Percentiles rank a stretch among this genome's conserved stretches.
Evolutionary conservation across 345 rosid genomes (phyloP).

Genomic region (Eucalyptus globulus): DNA sequence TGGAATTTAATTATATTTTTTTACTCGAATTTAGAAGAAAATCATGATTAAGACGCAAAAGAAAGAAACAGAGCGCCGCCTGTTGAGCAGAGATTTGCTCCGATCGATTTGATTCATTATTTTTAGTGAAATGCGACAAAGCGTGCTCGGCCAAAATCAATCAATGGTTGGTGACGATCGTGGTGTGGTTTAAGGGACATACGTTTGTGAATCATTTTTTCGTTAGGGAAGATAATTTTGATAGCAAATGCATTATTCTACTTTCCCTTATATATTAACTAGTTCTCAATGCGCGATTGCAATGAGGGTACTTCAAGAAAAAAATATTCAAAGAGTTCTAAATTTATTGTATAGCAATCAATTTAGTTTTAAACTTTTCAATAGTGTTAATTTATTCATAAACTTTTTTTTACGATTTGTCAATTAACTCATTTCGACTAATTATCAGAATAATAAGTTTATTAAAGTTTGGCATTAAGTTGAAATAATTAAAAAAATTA

Average conservation of each 20-base stretch:
- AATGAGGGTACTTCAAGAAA: not conserved
- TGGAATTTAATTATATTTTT: not conserved
- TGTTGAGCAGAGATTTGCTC: not conserved
- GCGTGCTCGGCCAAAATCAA: not conserved
- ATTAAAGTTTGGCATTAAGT: too few species aligned
- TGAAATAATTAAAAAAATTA: too few species aligned
- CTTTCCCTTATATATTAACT: not conserved
- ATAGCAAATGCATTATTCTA: not conserved
- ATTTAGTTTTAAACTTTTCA: too few species aligned
- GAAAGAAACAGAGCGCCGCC: not conserved
- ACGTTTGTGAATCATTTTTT: not conserved
- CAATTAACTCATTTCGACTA: too few species aligned
- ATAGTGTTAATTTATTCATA: too few species aligned
- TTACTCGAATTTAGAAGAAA: not conserved
- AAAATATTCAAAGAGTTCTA: too few species aligned
- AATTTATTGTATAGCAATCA: accelerated
- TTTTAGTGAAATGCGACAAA: not conserved
- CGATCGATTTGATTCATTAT: not conserved
- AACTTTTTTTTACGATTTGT: accelerated
- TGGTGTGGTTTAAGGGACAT: not conserved
- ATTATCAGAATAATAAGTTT: not conserved
- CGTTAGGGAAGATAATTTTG: not conserved
- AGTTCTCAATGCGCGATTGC: not conserved
- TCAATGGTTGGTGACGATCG: not conserved
- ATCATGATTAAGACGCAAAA: not conserved